Evolutionary conservation across 331 rosid genomes (phyloP).

Genomic region (Dryas integrifolia): DNA sequence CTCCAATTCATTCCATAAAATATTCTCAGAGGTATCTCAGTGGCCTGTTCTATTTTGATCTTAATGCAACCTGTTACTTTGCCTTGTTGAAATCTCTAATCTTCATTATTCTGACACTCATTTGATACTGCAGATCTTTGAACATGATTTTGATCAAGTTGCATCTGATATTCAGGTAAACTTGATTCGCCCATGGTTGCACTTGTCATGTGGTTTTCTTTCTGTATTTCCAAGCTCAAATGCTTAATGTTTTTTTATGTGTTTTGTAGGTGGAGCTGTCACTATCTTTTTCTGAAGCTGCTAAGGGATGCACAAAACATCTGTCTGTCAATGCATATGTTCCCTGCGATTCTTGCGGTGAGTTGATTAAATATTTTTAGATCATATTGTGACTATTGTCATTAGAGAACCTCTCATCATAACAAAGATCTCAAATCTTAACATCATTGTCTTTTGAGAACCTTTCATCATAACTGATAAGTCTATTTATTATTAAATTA

Average conservation of each 20-base stretch:
- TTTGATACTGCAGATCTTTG: constrained; percentile 71
- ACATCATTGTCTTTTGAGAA: neutral
- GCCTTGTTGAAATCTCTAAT: neutral
- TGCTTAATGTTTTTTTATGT: constrained; percentile 11
- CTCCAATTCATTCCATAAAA: constrained; percentile 78
- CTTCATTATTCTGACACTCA: neutral
- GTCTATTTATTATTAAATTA: neutral
- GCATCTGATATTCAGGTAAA: constrained; percentile 74
- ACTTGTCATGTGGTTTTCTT: constrained; percentile 16
- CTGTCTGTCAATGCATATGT: constrained; percentile 65
- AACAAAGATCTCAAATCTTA: neutral
- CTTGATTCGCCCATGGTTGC: constrained; percentile 17
- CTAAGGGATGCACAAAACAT: constrained; percentile 71
- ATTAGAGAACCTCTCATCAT: neutral
- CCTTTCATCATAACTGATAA: neutral
- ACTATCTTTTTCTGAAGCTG: constrained; percentile 82
- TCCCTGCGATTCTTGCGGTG: constrained; percentile 81
- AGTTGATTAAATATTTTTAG: constrained; percentile 32
- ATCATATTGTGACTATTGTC: neutral
- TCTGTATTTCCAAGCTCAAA: constrained; percentile 27
- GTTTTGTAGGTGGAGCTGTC: constrained; percentile 60
- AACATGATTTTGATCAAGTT: constrained; percentile 52
- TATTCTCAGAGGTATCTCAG: constrained; percentile 78
- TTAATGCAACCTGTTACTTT: neutral
- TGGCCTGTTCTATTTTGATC: neutral